Base-by-base conservation (phyloP, 2,329 filamentous ascomycete genomes). In the Beauveria brongniartii region DNA sequence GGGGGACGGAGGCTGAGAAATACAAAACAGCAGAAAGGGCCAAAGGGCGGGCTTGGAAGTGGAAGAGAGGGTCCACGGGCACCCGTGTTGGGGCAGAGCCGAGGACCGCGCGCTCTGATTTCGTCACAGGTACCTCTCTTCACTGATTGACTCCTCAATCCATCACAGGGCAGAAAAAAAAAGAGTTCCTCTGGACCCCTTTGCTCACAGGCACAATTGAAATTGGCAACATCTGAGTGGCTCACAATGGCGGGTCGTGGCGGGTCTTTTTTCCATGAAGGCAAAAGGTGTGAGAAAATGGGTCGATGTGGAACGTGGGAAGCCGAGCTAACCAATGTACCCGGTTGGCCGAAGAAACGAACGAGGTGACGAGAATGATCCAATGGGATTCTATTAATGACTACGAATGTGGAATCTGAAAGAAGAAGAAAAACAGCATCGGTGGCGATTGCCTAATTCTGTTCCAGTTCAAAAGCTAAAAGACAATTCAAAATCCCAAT, bases 1-100 rank as follows among this genome's bases (percentile, higher is more conserved):
- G 59, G 51, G 51, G 51, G 51, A 61, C 34, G 30, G 30, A 48
- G 22, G 44, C 53, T 61, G 46, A 53, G 57, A 61, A 77, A 79
- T 80, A 72, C 77, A 67, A 58, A 55, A 41, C 46, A 24, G 24
- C 18, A 24, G 43, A 48, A 48, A 57, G 46, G 55, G 28, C 61
- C 34, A 28, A 44, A 20, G 34, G 34, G 34, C 34, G 34, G 34
- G 34, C 3, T 37, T 47, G 30, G n/a, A 41, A n/a, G 3, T 5
- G 6, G 16, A 26, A 18, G 20, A n/a, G 37, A 50, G 55, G 44
- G n/a, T 50, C 55, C 55, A 48, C 30, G 55, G 22, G 52, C 26
- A 47, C 9, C 9, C 30, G 34, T 43, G 30, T 51, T 20, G 30
- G 30, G 12, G n/a, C 20, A 59, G 37, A 50, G 55, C 55, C 55